Percentiles rank a stretch among this genome's conserved stretches.
Evolutionary conservation across 2,329 filamentous ascomycete species (phyloP).

Genomic region (Apiospora arundinis): DNA sequence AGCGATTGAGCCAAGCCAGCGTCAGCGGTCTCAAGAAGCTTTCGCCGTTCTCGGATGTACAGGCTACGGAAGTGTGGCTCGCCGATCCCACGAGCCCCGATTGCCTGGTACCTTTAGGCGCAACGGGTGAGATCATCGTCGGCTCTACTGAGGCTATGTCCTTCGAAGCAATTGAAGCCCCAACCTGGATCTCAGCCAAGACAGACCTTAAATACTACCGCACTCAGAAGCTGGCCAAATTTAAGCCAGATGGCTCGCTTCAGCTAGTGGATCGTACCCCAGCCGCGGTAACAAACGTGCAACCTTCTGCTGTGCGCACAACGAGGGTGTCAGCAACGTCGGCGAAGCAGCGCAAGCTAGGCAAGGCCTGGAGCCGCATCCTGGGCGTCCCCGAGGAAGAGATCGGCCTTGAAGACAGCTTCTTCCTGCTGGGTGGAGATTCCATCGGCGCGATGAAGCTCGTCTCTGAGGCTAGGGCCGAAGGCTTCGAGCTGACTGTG

Average conservation of each 20-base stretch:
- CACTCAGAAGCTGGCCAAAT: slow-evolving; percentile 49
- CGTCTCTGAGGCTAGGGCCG: slow-evolving; percentile 58
- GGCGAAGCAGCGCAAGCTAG: slow-evolving; percentile 50
- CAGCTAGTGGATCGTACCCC: slow-evolving; percentile 37
- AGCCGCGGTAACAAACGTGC: slow-evolving; percentile 23
- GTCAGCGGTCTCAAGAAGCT: slow-evolving; percentile 31
- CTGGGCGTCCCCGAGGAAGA: slow-evolving; percentile 50
- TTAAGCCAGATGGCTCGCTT: slow-evolving; percentile 39
- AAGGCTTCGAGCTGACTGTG: slow-evolving; percentile 57
- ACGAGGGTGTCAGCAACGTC: slow-evolving; percentile 47
- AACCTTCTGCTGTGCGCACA: slow-evolving; percentile 29
- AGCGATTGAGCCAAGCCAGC: slow-evolving; percentile 35
- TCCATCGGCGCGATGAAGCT: slow-evolving; percentile 68
- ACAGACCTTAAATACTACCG: slow-evolving; percentile 42
- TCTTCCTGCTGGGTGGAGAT: slow-evolving; percentile 66
- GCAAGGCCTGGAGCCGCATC: slow-evolving; percentile 55
- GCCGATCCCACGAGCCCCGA: slow-evolving; percentile 44
- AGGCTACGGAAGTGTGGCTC: slow-evolving; percentile 45
- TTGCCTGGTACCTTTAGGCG: slow-evolving; percentile 47
- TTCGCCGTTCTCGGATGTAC: slow-evolving; percentile 31
- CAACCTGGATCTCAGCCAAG: slow-evolving; percentile 38
- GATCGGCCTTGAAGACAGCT: slow-evolving; percentile 62
- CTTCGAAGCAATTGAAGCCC: slow-evolving; percentile 26
- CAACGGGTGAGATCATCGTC: slow-evolving; percentile 53
- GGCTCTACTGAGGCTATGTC: slow-evolving; percentile 25